These are phyloP conservation scores for Saksenaea oblongispora DNA, from an alignment of 371 early-diverging fungal species.

Conservation along the genomic window DNA sequence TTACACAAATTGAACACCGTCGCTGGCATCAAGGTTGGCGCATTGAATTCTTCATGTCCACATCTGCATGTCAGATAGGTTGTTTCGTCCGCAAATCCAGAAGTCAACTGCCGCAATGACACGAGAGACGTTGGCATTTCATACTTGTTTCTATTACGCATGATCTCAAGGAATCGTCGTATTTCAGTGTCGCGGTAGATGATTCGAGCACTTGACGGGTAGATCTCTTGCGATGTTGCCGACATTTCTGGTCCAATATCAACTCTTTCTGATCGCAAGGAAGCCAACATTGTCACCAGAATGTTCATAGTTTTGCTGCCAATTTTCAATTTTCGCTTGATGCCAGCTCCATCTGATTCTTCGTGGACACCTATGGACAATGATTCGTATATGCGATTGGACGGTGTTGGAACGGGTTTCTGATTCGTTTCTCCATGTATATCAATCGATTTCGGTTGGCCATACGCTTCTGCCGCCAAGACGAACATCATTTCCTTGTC, in stretches of 20 bases:
- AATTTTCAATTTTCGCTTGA: conserved; percentile 9
- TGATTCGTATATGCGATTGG: not conserved
- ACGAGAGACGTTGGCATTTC: too few species aligned
- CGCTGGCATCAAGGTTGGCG: too few species aligned
- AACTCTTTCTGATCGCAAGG: not conserved
- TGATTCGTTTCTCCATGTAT: conserved; percentile 1
- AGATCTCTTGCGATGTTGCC: not conserved
- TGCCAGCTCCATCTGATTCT: conserved; percentile 6
- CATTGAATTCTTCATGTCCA: too few species aligned
- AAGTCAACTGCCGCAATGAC: too few species aligned
- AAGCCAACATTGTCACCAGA: not conserved
- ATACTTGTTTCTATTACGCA: not conserved
- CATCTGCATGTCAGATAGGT: too few species aligned
- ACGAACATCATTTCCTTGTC: conserved; percentile 2
- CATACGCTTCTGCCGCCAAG: conserved; percentile 2
- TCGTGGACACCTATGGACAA: not conserved
- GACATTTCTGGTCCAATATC: not conserved
- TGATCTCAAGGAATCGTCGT: not conserved
- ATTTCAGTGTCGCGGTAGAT: not conserved
- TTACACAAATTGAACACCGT: too few species aligned
- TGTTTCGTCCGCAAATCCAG: too few species aligned
- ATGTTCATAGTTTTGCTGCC: conserved; percentile 6
- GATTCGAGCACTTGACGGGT: not conserved
- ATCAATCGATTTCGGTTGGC: conserved; percentile 7
- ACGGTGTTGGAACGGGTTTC: not conserved